These are phyloP conservation scores for Ogataea pignaliae DNA, from an alignment of 805 yeast species.

Conservation along the genomic window DNA sequence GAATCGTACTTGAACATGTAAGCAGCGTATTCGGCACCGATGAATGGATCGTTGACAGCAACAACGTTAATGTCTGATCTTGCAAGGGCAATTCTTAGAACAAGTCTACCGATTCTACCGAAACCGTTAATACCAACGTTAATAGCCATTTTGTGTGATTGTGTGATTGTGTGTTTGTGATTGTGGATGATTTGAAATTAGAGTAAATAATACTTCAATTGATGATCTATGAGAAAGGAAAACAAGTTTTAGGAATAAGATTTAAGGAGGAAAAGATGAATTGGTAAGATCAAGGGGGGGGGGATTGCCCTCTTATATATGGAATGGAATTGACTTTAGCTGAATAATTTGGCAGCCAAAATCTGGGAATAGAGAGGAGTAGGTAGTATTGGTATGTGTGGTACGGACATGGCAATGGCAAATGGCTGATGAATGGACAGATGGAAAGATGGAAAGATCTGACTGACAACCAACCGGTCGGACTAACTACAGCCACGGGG, in stretches of 20 bases:
- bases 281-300: background rate
- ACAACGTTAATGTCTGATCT: conserved; percentile 77
- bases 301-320: conserved; percentile 1
- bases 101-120: conserved; percentile 93
- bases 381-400: background rate
- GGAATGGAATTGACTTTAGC: background rate
- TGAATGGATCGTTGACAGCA: conserved; percentile 90
- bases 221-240: conserved; percentile 1
- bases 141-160: conserved; percentile 43
- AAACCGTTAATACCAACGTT: conserved; percentile 90
- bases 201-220: background rate
- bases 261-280: background rate
- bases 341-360: background rate
- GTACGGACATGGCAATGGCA: too few species aligned
- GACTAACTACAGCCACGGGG: too few species aligned
- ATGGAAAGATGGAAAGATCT: too few species aligned
- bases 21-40: conserved; percentile 85
- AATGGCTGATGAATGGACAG: too few species aligned
- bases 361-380: background rate
- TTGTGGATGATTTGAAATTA: background rate
- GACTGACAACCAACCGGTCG: too few species aligned
- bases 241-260: background rate
- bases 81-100: conserved; percentile 71
- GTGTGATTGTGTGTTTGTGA: background rate
- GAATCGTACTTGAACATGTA: conserved; percentile 96